These are phyloP conservation scores for Myriosclerotinia duriaeana DNA, from an alignment of 2,329 filamentous ascomycete genomes.

Conservation along the genomic window DNA sequence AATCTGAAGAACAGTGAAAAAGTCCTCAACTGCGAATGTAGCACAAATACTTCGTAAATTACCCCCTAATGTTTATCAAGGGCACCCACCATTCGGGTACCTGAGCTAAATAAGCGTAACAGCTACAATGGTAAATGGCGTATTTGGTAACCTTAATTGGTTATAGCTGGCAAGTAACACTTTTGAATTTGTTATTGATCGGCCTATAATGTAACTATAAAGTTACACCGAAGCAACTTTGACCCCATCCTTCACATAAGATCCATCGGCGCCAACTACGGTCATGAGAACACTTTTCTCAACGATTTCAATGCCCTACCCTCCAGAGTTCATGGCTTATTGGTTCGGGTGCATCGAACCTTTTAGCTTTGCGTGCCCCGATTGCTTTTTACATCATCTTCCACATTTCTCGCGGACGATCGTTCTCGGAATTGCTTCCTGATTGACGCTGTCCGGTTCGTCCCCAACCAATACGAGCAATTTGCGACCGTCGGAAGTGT, in stretches of 20 bases:
- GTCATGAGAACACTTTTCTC: constrained; percentile 4
- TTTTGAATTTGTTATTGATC: not conserved
- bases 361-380: not conserved
- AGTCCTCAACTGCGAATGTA: not conserved
- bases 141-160: not conserved
- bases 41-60: not conserved
- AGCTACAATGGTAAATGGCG: not conserved
- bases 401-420: constrained; percentile 1
- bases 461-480: not conserved
- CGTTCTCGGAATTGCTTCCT: constrained; percentile 10
- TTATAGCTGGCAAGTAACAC: constrained; percentile 1
- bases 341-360: not conserved
- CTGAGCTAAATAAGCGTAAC: not conserved
- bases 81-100: not conserved
- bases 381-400: not conserved
- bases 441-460: not conserved
- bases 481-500: not conserved
- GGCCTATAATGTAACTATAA: not conserved
- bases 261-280: not conserved
- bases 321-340: not conserved
- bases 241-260: constrained; percentile 10
- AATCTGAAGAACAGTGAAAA: not conserved
- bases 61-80: not conserved
- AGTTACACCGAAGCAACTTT: constrained; percentile 4
- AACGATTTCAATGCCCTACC: not conserved